phyloP scores from a whole-genome alignment of 2,329 filamentous ascomycete genomes.

The Teratosphaeria destructans region DNA sequence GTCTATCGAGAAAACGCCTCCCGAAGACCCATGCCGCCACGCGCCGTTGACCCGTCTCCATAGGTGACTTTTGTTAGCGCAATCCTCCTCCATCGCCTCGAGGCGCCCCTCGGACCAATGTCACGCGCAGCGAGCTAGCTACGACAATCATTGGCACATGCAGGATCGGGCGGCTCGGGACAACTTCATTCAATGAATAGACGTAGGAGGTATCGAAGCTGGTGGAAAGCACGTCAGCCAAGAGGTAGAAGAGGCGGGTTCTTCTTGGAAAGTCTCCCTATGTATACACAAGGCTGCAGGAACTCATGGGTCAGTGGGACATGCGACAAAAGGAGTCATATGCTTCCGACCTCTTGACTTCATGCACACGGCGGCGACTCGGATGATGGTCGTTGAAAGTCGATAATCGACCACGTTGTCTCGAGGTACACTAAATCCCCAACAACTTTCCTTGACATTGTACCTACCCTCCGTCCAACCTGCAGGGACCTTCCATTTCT shows the following conservation, averaged over 20 bases:
- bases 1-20: neutral
- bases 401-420: neutral
- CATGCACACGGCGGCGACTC: too few relatives aligned
- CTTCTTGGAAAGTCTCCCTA: too few relatives aligned
- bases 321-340: neutral
- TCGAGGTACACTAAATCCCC: neutral
- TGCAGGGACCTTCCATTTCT: too few relatives aligned
- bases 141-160: neutral
- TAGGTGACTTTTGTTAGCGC: neutral
- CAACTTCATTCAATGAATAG: neutral
- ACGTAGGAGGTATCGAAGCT: too few relatives aligned
- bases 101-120: neutral
- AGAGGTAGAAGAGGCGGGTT: too few relatives aligned
- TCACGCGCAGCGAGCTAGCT: neutral
- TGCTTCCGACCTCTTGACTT: too few relatives aligned
- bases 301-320: neutral
- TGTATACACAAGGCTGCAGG: neutral
- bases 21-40: neutral
- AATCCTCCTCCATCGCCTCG: neutral
- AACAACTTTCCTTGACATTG: neutral
- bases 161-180: neutral
- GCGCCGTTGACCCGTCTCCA: neutral
- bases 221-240: too few relatives aligned
- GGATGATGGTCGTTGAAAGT: too few relatives aligned
- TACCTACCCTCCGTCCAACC: neutral